These are phyloP conservation scores for Dalbergia oliveri DNA, from an alignment of 306 rosid genomes.

Conservation along the genomic window DNA sequence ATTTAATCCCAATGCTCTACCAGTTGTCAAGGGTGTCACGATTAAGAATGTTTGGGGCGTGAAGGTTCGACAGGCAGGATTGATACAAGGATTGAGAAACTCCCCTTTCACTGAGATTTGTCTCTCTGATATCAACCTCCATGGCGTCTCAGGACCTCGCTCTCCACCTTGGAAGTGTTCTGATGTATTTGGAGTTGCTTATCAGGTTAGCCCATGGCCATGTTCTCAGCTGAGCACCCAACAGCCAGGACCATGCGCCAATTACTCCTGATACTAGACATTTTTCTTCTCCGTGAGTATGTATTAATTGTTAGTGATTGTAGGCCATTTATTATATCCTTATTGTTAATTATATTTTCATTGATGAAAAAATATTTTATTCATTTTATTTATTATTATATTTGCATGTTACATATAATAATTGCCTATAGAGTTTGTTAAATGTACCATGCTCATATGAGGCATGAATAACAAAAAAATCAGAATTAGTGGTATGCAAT, in stretches of 20 bases:
- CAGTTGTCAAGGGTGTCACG: constrained; percentile 71
- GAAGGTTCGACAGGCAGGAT: constrained; percentile 81
- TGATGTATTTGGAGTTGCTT: constrained; percentile 69
- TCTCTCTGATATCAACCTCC: constrained; percentile 75
- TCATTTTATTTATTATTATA: no score
- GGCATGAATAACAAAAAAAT: no score
- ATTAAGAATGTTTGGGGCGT: constrained; percentile 77
- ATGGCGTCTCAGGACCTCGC: constrained; percentile 49
- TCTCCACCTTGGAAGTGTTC: constrained; percentile 82
- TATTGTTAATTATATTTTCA: no score
- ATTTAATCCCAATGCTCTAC: constrained; percentile 79
- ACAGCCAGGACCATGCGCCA: constrained; percentile 56
- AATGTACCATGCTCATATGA: no score
- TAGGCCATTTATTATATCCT: no score
- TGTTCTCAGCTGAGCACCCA: constrained; percentile 62
- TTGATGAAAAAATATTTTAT: no score
- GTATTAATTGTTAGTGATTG: no score
- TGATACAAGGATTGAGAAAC: constrained; percentile 67
- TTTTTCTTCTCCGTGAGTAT: no score
- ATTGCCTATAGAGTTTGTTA: no score
- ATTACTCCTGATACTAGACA: constrained; percentile 36
- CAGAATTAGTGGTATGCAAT: no score
- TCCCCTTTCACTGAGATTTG: constrained; percentile 86
- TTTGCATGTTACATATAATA: no score
- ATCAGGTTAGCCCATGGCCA: constrained; percentile 75